Evolutionary conservation across 371 early-diverging fungal genomes (phyloP).

Genomic region (Apophysomyces trapeziformis): DNA sequence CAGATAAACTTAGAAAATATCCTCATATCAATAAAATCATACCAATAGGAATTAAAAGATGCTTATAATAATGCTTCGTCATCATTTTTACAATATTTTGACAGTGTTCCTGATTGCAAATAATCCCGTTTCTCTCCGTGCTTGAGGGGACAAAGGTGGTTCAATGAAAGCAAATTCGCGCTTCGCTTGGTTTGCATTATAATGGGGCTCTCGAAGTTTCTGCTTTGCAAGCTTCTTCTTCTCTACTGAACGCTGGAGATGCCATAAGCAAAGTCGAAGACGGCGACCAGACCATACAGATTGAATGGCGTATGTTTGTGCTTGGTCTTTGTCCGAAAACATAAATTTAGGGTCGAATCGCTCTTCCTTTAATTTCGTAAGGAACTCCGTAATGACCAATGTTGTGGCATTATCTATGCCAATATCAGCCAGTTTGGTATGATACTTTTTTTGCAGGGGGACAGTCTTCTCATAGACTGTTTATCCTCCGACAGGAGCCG

Average conservation of each 20-base stretch:
- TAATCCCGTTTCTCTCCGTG: not conserved
- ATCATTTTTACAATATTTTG: not conserved
- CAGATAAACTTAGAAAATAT: not conserved
- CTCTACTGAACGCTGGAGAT: not conserved
- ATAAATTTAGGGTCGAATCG: not conserved
- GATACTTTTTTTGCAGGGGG: no score
- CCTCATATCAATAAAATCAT: not conserved
- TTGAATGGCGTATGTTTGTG: conserved; percentile 9
- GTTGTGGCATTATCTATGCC: not conserved
- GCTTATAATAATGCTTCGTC: not conserved
- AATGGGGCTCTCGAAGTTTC: not conserved
- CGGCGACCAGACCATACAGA: not conserved
- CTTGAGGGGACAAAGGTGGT: not conserved
- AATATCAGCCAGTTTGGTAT: not conserved
- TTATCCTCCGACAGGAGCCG: no score
- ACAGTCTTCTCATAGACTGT: no score
- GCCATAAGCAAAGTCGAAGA: not conserved
- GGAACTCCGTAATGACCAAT: not conserved
- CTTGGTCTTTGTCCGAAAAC: conserved; percentile 10
- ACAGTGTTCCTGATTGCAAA: not conserved
- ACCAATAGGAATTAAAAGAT: not conserved
- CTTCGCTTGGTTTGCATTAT: not conserved
- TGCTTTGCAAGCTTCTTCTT: not conserved
- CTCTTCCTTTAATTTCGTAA: not conserved
- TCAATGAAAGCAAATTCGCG: not conserved